Percentiles rank a stretch among this genome's conserved stretches.
phyloP scores from a whole-genome alignment of 495 filamentous ascomycete genomes.

The Neurospora sp. region DNA sequence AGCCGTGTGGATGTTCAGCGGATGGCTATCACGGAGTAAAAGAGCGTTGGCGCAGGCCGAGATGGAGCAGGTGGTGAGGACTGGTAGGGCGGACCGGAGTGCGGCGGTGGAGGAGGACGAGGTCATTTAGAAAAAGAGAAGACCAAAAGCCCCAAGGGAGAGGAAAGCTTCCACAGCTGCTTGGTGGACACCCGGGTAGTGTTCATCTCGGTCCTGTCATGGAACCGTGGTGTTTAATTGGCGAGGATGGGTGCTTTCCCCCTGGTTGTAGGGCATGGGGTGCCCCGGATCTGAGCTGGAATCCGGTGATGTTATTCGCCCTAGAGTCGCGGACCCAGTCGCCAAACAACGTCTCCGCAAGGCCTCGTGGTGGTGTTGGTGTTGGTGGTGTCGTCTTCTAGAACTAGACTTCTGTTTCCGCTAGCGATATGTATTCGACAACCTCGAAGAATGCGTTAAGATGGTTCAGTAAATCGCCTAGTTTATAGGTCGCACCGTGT shows the following conservation, averaged over 20 bases:
- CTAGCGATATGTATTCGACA: not conserved
- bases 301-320: not conserved
- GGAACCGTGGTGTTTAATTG: not conserved
- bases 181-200: not conserved
- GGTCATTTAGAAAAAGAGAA: constrained; percentile 22
- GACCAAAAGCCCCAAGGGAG: not conserved
- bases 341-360: not conserved
- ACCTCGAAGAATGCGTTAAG: not conserved
- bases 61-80: constrained; percentile 18
- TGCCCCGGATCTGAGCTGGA: not conserved
- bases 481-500: not conserved
- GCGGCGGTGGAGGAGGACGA: constrained; percentile 14
- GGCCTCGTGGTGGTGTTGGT: not conserved
- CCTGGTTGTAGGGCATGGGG: not conserved
- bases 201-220: constrained; percentile 6
- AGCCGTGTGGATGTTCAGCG: constrained; percentile 23
- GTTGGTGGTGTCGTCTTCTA: not conserved
- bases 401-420: not conserved
- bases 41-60: constrained; percentile 27
- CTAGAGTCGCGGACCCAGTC: not conserved
- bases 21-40: constrained; percentile 23
- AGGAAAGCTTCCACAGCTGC: constrained; percentile 1
- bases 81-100: not conserved
- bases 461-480: not conserved
- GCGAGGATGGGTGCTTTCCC: not conserved